Percentiles rank a stretch among this genome's conserved stretches.
Conservation (phyloP, 2,329 filamentous ascomycete genomes). For the Colletotrichum eremochloae region DNA sequence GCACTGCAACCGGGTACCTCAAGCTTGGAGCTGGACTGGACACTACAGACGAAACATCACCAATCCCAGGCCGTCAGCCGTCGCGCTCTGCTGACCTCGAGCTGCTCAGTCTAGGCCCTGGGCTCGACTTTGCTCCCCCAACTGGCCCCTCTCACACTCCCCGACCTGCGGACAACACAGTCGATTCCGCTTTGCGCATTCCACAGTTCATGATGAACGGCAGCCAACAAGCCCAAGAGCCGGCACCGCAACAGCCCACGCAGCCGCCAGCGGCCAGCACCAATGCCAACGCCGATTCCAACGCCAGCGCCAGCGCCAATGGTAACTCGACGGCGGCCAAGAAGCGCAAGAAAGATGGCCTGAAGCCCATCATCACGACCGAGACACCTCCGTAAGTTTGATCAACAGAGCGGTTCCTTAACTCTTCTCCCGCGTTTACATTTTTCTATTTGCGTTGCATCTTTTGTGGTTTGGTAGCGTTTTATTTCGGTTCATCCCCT, state of each 20-base stretch:
- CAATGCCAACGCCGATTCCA: background rate
- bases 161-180: slow-evolving; percentile 5
- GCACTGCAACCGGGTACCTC: slow-evolving; percentile 19
- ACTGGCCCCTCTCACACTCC: slow-evolving; percentile 20
- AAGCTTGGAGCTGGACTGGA: slow-evolving; percentile 9
- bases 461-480: background rate
- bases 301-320: slow-evolving; percentile 15
- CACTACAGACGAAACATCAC: slow-evolving; percentile 30
- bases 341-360: slow-evolving; percentile 80
- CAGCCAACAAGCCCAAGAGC: slow-evolving; percentile 36
- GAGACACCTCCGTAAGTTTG: slow-evolving; percentile 62
- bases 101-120: slow-evolving; percentile 10
- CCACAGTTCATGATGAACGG: slow-evolving; percentile 40
- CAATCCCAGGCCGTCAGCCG: slow-evolving; percentile 21
- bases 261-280: slow-evolving; percentile 34
- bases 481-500: background rate
- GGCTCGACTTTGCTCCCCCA: slow-evolving; percentile 13
- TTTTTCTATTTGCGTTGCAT: slow-evolving; percentile 17
- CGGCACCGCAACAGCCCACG: slow-evolving; percentile 33
- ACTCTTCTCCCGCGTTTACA: background rate
- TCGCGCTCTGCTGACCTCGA: slow-evolving; percentile 16
- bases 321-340: slow-evolving; percentile 56
- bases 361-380: slow-evolving; percentile 83
- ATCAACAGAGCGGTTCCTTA: slow-evolving; percentile 24
- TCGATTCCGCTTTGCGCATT: slow-evolving; percentile 19